These are phyloP conservation scores for Cladosporium sp. DNA, from an alignment of 2,329 filamentous ascomycete species.

Conservation along the genomic window DNA sequence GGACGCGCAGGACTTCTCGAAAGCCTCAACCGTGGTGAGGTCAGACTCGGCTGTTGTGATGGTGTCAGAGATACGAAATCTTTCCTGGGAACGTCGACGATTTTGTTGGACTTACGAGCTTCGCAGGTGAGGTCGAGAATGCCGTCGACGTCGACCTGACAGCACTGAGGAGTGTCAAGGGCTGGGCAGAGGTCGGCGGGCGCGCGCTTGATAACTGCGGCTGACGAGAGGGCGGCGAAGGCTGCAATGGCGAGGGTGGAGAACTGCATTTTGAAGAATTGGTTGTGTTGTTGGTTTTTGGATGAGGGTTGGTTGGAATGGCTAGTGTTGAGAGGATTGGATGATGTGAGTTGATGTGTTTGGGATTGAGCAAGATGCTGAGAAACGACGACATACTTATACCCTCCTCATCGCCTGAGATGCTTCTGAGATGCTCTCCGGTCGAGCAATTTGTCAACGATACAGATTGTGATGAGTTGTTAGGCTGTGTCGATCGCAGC, in stretches of 20 bases:
- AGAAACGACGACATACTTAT: constrained; percentile 1
- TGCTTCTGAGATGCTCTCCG: neutral
- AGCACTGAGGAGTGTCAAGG: constrained; percentile 25
- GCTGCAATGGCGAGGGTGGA: constrained; percentile 22
- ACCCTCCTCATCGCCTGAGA: neutral
- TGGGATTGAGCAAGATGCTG: neutral
- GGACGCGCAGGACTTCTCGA: constrained; percentile 20
- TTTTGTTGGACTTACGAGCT: constrained; percentile 18
- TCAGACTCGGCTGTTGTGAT: constrained; percentile 15
- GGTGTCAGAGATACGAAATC: neutral
- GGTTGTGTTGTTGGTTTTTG: neutral
- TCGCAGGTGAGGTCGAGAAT: constrained; percentile 21
- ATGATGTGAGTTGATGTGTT: constrained; percentile 3
- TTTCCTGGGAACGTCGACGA: neutral
- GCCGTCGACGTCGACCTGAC: constrained; percentile 23
- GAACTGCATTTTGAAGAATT: constrained; percentile 24
- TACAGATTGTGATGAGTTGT: neutral
- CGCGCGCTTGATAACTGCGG: constrained; percentile 13
- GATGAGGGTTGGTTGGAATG: neutral
- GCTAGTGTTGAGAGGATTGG: neutral
- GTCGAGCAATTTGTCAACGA: neutral
- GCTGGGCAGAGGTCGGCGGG: constrained; percentile 21
- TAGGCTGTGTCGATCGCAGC: constrained; percentile 10
- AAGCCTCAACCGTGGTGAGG: constrained; percentile 9
- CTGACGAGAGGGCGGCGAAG: constrained; percentile 21